Evolutionary conservation across 2,329 filamentous ascomycete species (phyloP).

Genomic region (Dendrostoma leiphaemia): DNA sequence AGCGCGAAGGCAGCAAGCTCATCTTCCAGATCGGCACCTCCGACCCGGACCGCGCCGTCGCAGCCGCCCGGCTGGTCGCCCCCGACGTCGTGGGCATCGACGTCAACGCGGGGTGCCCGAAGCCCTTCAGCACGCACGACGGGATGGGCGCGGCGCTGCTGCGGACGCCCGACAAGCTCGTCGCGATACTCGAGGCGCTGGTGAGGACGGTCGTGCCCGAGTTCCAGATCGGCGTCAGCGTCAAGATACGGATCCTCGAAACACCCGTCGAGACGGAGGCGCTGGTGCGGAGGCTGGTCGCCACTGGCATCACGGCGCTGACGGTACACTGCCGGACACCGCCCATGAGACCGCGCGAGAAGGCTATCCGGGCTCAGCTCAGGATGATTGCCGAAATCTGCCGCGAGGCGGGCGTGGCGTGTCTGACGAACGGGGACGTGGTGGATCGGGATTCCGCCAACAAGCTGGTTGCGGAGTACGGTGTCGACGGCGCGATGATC

Average conservation of each 20-base stretch:
- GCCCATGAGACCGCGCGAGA: constrained; percentile 88
- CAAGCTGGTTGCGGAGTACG: constrained; percentile 70
- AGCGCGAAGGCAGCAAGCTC: constrained; percentile 68
- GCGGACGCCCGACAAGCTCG: constrained; percentile 78
- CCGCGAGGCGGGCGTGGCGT: constrained; percentile 81
- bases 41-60: constrained; percentile 76
- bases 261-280: constrained; percentile 70
- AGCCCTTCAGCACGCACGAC: constrained; percentile 88
- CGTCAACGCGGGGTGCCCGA: constrained; percentile 97
- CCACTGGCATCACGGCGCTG: constrained; percentile 86
- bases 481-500: constrained; percentile 96
- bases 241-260: constrained; percentile 90
- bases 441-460: constrained; percentile 69
- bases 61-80: constrained; percentile 81
- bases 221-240: constrained; percentile 88
- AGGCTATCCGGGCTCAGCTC: constrained; percentile 82
- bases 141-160: constrained; percentile 96
- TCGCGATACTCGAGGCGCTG: constrained; percentile 77
- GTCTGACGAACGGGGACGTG: constrained; percentile 95
- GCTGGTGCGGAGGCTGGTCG: constrained; percentile 74
- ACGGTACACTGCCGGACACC: constrained; percentile 96
- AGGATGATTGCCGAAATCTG: constrained; percentile 81
- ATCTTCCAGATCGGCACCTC: constrained; percentile 94
- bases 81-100: constrained; percentile 90
- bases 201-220: constrained; percentile 74